Conservation (phyloP, 139 green algal genomes). For the Tetradesmus lagerheimii region DNA sequence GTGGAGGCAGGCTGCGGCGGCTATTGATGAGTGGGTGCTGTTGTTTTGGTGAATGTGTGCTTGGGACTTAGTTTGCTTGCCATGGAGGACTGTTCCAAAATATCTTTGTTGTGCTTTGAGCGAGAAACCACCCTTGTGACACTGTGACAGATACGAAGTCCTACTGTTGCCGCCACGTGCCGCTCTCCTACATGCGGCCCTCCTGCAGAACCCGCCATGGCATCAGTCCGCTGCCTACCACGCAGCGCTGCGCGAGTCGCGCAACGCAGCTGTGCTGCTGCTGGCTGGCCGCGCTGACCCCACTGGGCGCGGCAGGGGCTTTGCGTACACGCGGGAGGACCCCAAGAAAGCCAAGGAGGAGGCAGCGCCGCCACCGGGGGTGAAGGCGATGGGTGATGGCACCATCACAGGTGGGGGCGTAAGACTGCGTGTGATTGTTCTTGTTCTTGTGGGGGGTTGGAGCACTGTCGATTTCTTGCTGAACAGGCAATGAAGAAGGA, state of each 20-base stretch:
- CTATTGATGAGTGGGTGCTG: slow-evolving; percentile 56
- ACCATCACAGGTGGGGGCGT: slow-evolving; percentile 44
- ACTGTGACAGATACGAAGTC: background rate
- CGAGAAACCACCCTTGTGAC: too few species aligned
- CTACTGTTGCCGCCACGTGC: background rate
- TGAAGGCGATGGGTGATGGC: slow-evolving; percentile 37
- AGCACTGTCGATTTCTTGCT: too few species aligned
- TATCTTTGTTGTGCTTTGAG: too few species aligned
- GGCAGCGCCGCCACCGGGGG: background rate
- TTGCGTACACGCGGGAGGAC: slow-evolving; percentile 73
- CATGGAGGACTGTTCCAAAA: too few species aligned
- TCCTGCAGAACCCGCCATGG: slow-evolving; percentile 22
- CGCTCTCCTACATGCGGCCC: background rate
- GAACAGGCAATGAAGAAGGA: too few species aligned
- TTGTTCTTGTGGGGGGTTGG: too few species aligned
- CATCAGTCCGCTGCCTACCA: slow-evolving; percentile 19
- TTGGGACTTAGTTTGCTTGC: too few species aligned
- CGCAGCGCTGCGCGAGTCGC: slow-evolving; percentile 8
- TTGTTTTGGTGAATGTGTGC: too few species aligned
- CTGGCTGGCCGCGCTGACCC: slow-evolving; percentile 32
- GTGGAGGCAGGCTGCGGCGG: slow-evolving; percentile 37
- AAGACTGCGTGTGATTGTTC: too few species aligned
- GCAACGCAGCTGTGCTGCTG: slow-evolving; percentile 27
- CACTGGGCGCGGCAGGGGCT: slow-evolving; percentile 74
- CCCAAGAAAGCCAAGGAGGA: slow-evolving; percentile 46